Conservation (phyloP, 1,284 basidiomycete genomes). For the Sporisorium scitamineum region DNA sequence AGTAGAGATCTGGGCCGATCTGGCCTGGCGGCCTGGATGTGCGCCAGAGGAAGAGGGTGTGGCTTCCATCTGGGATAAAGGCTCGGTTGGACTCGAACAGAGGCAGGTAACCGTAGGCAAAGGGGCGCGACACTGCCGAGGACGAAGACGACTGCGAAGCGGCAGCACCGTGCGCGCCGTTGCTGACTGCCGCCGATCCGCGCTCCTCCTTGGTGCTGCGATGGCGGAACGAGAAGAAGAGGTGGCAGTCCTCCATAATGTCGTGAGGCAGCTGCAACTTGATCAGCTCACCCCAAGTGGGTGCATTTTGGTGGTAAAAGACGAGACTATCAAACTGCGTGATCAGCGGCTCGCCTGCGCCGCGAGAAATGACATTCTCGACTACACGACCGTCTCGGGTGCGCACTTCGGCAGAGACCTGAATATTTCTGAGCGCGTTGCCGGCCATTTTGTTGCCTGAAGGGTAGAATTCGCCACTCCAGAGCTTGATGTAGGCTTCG, state of each 20-base stretch:
- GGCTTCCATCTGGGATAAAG: constrained; percentile 90
- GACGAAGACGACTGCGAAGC: constrained; percentile 22
- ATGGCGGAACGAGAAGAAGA: constrained; percentile 93
- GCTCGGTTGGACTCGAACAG: constrained; percentile 82
- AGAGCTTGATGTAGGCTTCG: constrained; percentile 85
- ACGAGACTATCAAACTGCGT: constrained; percentile 90
- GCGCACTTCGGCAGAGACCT: constrained; percentile 90
- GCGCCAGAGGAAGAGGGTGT: constrained; percentile 74
- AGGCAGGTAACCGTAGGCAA: constrained; percentile 92
- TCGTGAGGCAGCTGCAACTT: constrained; percentile 83
- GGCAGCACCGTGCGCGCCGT: constrained; percentile 10
- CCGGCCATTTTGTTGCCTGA: constrained; percentile 59
- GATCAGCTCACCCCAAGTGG: constrained; percentile 92
- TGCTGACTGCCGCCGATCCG: constrained; percentile 20
- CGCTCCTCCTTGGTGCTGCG: constrained; percentile 73
- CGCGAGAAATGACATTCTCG: constrained; percentile 82
- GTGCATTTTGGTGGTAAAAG: constrained; percentile 70
- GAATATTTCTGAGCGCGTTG: constrained; percentile 75
- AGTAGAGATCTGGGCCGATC: constrained; percentile 75
- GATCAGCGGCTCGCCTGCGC: constrained; percentile 83
- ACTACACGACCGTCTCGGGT: constrained; percentile 80
- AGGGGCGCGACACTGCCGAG: constrained; percentile 72
- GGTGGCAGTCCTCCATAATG: constrained; percentile 82
- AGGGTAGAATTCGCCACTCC: constrained; percentile 65
- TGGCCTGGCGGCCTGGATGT: constrained; percentile 45